Conservation (phyloP, 2,329 filamentous ascomycete species). For the Calonectria pseudoreteaudii region DNA sequence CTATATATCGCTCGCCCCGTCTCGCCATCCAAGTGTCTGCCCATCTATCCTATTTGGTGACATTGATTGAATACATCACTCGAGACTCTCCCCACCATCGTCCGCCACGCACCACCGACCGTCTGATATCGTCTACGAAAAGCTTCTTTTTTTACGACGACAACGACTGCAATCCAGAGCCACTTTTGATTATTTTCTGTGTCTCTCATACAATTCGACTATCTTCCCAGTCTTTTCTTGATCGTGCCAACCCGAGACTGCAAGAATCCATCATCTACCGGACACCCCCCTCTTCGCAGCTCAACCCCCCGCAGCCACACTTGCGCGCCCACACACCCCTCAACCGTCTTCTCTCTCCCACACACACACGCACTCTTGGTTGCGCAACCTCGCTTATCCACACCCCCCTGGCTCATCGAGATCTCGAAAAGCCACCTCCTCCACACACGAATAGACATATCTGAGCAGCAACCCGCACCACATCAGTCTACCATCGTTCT, state of each 20-base stretch:
- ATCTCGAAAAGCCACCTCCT: conserved; percentile 22
- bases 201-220: conserved; percentile 14
- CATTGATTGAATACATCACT: conserved; percentile 42
- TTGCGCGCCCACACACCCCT: conserved; percentile 1
- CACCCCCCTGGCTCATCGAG: conserved; percentile 23
- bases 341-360: background rate
- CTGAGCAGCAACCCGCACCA: conserved; percentile 31
- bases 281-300: conserved; percentile 21
- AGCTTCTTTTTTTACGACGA: conserved; percentile 12
- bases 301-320: conserved; percentile 24
- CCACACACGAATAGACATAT: conserved; percentile 26
- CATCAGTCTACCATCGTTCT: conserved; percentile 36
- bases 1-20: conserved; percentile 47
- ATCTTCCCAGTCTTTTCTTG: conserved; percentile 4
- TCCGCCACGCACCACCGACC: conserved; percentile 38
- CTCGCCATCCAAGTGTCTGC: conserved; percentile 44
- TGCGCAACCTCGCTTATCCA: background rate
- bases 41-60: conserved; percentile 37
- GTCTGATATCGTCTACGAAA: conserved; percentile 33
- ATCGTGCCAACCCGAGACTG: conserved; percentile 25
- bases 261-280: background rate
- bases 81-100: conserved; percentile 40
- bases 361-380: background rate
- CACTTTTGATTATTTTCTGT: conserved; percentile 11
- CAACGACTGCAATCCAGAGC: conserved; percentile 16